phyloP scores from a whole-genome alignment of 306 rosid genomes.

The Corylus heterophylla region DNA sequence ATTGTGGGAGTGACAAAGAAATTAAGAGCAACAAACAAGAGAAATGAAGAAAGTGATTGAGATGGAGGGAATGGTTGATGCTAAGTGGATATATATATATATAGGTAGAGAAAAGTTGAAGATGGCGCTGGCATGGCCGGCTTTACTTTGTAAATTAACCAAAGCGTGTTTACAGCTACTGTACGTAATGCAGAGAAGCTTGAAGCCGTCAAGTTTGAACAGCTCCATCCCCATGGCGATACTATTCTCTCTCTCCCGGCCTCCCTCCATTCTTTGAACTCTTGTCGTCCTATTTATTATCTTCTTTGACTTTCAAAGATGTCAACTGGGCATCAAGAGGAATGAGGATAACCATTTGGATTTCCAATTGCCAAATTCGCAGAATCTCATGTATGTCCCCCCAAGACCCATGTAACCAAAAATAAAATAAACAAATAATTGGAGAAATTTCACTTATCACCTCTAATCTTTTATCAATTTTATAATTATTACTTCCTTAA shows the following conservation, averaged over 20 bases:
- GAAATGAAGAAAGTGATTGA: not conserved
- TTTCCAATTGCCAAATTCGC: not conserved
- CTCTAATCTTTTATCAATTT: too few relatives aligned
- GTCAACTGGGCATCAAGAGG: not conserved
- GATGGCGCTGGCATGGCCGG: not conserved
- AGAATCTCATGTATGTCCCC: not conserved
- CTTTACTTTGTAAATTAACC: not conserved
- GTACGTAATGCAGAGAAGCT: not conserved
- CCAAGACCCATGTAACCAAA: not conserved
- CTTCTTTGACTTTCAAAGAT: not conserved
- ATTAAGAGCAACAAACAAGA: not conserved
- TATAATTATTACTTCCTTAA: too few relatives aligned
- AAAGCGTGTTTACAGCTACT: not conserved
- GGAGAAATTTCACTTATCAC: too few relatives aligned
- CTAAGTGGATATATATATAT: not conserved
- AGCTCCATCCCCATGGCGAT: not conserved
- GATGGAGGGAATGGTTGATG: conserved; percentile 1
- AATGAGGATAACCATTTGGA: too few relatives aligned
- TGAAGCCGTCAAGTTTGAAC: conserved; percentile 23
- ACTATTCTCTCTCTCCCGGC: not conserved
- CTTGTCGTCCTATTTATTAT: not conserved
- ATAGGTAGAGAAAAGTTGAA: conserved; percentile 8
- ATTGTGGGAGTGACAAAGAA: not conserved
- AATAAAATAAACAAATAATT: not conserved
- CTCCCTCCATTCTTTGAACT: not conserved